phyloP scores from a whole-genome alignment of 2,329 filamentous ascomycete species.

The Talaromyces atroroseus region DNA sequence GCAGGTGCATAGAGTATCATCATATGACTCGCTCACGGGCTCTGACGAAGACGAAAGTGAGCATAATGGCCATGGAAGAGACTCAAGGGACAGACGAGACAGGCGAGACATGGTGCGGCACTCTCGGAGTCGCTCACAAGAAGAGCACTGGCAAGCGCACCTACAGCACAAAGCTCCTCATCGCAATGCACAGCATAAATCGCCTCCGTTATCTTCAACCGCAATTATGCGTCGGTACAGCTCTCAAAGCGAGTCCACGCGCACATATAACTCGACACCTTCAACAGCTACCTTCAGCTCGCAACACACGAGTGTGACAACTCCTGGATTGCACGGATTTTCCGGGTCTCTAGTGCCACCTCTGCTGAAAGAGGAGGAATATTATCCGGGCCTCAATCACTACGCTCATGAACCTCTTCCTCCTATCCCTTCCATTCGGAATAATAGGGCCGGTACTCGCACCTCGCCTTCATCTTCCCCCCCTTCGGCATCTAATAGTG shows the following conservation, averaged over 20 bases:
- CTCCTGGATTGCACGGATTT: slow-evolving; percentile 18
- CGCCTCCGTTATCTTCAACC: slow-evolving; percentile 32
- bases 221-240: slow-evolving; percentile 34
- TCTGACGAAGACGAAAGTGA: slow-evolving; percentile 9
- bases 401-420: not conserved
- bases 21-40: slow-evolving; percentile 4
- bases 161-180: not conserved
- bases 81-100: not conserved
- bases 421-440: not conserved
- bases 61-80: not conserved
- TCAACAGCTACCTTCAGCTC: slow-evolving; percentile 27
- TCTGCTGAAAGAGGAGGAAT: slow-evolving; percentile 2
- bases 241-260: slow-evolving; percentile 23
- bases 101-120: not conserved
- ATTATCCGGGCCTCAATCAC: not conserved
- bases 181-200: slow-evolving; percentile 22
- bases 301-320: slow-evolving; percentile 28
- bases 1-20: not conserved
- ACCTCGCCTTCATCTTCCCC: not conserved
- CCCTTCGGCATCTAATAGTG: slow-evolving; percentile 1
- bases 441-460: not conserved
- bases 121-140: slow-evolving; percentile 3
- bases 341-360: slow-evolving; percentile 15
- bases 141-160: slow-evolving; percentile 8
- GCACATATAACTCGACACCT: slow-evolving; percentile 21